Base-by-base conservation (phyloP, 2,329 filamentous ascomycete species). In the Nannizziopsis arthrosporioides region DNA sequence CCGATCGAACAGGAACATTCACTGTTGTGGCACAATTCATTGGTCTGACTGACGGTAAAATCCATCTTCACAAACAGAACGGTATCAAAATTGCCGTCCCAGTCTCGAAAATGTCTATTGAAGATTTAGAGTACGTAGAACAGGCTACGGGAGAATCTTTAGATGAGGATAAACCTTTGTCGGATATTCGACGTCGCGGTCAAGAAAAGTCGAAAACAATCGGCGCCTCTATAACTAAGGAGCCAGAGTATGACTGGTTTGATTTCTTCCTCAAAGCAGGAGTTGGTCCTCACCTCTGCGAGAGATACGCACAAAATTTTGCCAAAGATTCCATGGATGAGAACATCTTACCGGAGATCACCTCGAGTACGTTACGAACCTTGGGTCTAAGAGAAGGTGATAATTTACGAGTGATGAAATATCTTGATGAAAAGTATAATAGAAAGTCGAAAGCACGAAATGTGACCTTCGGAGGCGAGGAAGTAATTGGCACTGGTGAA, bases 61-160 rank as follows among this genome's bases (percentile, higher is more conserved):
- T 98, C 55, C 93, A 98, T 66, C 73, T 98, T 17, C 92, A 98
- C 72, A 98, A 98, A 71, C 77, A 87, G 68, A 98, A 98, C 62
- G 92, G 92, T 34, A 88, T 98, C 59, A 96, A 96, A 68, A 98
- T 98, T 66, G 92, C 92, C 7, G 92, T 98, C 3, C 92, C 92
- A 2, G 80, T 96, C 22, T 74, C 80, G 35, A 98, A 98, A 65
- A 98, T 98, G 92, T 93, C 90, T 0, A 75, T 88, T 37, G 85
- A 90, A 60, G 92, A 98, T 67, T 74, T 98, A 35, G 90, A 95
- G 67, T 96, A 93, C 59, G 90, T 98, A 48, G 92, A 98, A 67
- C 79, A 77, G 51, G 73, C 79, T 12, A 92, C 89, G n/a, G 88
- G 89, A 32, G 77, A 87, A 43, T 94, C 89, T 10, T 71, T 96